phyloP scores from a whole-genome alignment of 345 rosid genomes.

The Firmiana major region DNA sequence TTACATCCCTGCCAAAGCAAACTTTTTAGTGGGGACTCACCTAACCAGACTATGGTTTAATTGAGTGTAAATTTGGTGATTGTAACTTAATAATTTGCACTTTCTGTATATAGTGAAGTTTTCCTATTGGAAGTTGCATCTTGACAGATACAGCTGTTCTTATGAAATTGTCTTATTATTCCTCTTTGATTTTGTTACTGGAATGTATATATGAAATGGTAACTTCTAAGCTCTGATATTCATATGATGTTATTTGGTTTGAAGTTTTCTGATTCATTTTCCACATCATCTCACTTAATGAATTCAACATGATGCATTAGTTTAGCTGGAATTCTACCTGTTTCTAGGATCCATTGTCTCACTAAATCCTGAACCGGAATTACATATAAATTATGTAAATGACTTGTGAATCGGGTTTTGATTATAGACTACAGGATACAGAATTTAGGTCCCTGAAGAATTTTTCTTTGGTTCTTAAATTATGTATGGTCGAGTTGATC shows the following conservation, averaged over 20 bases:
- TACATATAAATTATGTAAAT: neutral
- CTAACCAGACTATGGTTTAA: slow-evolving; percentile 16
- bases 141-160: neutral
- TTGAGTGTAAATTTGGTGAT: slow-evolving; percentile 14
- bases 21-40: neutral
- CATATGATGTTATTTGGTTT: neutral
- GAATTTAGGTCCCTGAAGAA: neutral
- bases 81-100: neutral
- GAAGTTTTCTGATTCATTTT: neutral
- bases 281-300: neutral
- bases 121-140: slow-evolving; percentile 1
- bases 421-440: neutral
- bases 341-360: neutral
- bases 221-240: neutral
- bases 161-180: neutral
- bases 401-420: neutral
- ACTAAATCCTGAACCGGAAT: neutral
- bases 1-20: slow-evolving; percentile 2
- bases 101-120: slow-evolving; percentile 17
- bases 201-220: neutral
- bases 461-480: too few relatives aligned
- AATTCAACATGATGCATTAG: neutral
- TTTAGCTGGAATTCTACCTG: neutral
- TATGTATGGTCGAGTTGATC: neutral
- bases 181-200: neutral